Conservation (phyloP, 2,329 filamentous ascomycete genomes). For the Fusarium dlaminii region DNA sequence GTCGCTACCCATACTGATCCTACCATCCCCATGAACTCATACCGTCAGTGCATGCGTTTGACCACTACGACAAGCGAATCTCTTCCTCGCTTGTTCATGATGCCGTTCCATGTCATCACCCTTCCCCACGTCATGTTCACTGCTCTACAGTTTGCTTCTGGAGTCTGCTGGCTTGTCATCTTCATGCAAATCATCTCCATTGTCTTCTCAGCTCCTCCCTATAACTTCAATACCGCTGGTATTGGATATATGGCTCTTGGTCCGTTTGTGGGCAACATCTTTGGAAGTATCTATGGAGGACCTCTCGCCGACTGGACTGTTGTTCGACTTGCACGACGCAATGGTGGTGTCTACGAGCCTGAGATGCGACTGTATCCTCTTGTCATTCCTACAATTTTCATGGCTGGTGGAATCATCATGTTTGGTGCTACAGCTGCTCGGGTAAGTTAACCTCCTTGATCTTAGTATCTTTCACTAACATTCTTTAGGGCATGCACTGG, state of each 20-base stretch:
- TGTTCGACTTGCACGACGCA: conserved; percentile 49
- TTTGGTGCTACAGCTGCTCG: conserved; percentile 50
- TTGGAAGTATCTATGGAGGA: conserved; percentile 53
- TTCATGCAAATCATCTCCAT: conserved; percentile 46
- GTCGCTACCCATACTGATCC: background rate
- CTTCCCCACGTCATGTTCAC: conserved; percentile 54
- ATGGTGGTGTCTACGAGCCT: conserved; percentile 54
- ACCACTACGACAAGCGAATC: conserved; percentile 31
- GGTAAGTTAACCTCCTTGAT: conserved; percentile 33
- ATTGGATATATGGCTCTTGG: conserved; percentile 45
- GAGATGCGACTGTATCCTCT: conserved; percentile 54
- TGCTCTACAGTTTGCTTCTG: conserved; percentile 50
- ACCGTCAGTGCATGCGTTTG: conserved; percentile 31
- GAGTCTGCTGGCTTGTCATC: conserved; percentile 36
- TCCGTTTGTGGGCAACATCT: conserved; percentile 50
- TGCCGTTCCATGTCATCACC: conserved; percentile 30
- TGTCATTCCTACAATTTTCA: conserved; percentile 43
- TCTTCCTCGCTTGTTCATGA: conserved; percentile 26
- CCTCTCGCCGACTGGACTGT: conserved; percentile 52
- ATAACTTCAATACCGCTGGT: conserved; percentile 40
- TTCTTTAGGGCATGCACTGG: conserved; percentile 53
- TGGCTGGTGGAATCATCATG: conserved; percentile 51
- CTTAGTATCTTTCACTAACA: background rate
- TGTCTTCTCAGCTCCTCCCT: conserved; percentile 48
- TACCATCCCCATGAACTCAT: conserved; percentile 27